Conservation (phyloP, 2,329 filamentous ascomycete genomes). For the Fusarium continuum region DNA sequence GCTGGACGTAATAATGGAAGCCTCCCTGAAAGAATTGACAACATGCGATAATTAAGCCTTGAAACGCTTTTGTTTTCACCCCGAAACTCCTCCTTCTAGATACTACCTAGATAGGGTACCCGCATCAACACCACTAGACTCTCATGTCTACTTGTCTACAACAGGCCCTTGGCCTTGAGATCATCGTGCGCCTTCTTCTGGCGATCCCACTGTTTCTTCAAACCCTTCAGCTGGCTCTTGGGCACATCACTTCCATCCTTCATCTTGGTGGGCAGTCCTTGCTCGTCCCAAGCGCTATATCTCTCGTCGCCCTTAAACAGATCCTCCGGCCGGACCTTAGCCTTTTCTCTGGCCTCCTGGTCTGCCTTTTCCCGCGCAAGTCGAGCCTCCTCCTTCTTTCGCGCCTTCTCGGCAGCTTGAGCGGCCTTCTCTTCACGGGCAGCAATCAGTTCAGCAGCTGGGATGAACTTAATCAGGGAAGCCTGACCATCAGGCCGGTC, state of each 20-base stretch:
- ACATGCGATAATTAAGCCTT: not conserved
- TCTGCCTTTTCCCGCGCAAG: constrained; percentile 61
- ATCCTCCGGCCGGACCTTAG: constrained; percentile 62
- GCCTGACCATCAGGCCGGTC: constrained; percentile 74
- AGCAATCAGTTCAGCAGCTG: constrained; percentile 65
- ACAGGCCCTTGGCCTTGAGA: constrained; percentile 49
- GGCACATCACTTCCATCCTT: constrained; percentile 81
- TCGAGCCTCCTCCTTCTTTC: constrained; percentile 64
- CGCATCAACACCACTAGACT: constrained; percentile 1
- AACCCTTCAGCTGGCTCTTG: constrained; percentile 81
- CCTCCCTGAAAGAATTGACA: not conserved
- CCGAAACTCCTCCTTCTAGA: constrained; percentile 21
- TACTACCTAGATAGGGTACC: constrained; percentile 19
- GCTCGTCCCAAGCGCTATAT: constrained; percentile 82
- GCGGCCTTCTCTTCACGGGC: constrained; percentile 68
- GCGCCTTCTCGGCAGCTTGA: constrained; percentile 67
- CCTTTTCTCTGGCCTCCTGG: constrained; percentile 65
- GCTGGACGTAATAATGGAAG: too few relatives aligned
- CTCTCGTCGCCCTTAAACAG: constrained; percentile 66
- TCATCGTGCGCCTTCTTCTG: constrained; percentile 88
- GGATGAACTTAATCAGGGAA: constrained; percentile 76
- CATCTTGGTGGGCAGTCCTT: constrained; percentile 81
- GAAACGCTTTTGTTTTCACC: constrained; percentile 25
- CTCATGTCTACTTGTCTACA: too few relatives aligned
- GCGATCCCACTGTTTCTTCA: constrained; percentile 88